Evolutionary conservation across 139 green algal genomes (phyloP).

Genomic region (Raphidocelis subcapitata): DNA sequence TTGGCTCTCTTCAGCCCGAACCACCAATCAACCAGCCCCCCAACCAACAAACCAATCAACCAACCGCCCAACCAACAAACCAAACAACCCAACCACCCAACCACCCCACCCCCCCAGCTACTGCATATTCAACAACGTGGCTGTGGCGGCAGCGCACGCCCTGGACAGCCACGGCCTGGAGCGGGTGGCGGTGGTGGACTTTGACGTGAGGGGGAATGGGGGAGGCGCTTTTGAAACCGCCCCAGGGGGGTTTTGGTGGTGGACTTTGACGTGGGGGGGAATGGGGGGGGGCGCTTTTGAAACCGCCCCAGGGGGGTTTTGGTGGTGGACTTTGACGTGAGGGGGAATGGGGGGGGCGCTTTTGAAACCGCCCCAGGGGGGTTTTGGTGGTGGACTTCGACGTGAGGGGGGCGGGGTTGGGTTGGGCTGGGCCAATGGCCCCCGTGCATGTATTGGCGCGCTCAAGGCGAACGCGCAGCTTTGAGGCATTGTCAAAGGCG

Average conservation of each 20-base stretch:
- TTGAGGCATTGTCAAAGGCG: too few relatives aligned
- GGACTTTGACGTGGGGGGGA: conserved; percentile 61
- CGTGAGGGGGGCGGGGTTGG: conserved; percentile 23
- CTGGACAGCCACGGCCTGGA: conserved; percentile 40
- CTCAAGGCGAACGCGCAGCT: too few relatives aligned
- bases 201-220: conserved; percentile 47
- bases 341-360: too few relatives aligned
- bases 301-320: conserved; percentile 31
- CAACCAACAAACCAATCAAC: too few relatives aligned
- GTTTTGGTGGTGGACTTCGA: conserved; percentile 69
- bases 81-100: background rate
- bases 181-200: conserved; percentile 63
- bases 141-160: conserved; percentile 51
- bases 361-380: background rate
- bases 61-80: too few relatives aligned
- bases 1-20: too few relatives aligned
- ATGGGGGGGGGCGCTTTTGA: too few relatives aligned
- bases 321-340: conserved; percentile 70
- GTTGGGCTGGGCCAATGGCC: too few relatives aligned
- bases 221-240: too few relatives aligned
- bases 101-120: conserved; percentile 37
- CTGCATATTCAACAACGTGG: conserved; percentile 84
- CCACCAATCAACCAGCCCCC: too few relatives aligned
- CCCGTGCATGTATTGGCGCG: too few relatives aligned
- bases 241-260: conserved; percentile 53